Percentiles rank a stretch among this genome's conserved stretches.
Conservation (phyloP, 176 grass and related monocot species). For the Eremochloa ophiuroides region DNA sequence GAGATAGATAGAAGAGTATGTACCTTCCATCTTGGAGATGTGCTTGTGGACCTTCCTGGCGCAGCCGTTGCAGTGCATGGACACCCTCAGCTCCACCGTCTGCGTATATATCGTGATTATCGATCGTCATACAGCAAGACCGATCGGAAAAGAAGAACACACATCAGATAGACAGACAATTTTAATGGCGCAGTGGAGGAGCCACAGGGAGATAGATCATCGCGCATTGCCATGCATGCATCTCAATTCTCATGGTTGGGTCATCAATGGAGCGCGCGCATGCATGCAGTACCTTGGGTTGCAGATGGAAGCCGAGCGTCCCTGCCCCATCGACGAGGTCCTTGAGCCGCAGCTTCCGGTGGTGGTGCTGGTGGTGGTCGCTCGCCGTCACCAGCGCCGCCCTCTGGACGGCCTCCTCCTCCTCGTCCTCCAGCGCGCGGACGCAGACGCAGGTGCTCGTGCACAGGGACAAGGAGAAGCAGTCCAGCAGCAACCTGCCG, state of each 20-base stretch:
- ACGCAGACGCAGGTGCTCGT: slow-evolving; percentile 20
- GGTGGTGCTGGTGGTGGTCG: not conserved
- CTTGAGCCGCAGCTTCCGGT: slow-evolving; percentile 39
- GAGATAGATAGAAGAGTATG: no score
- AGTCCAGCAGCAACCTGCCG: slow-evolving; percentile 31
- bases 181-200: no score
- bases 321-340: slow-evolving; percentile 46
- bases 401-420: slow-evolving; percentile 29
- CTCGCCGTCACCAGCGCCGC: slow-evolving; percentile 25
- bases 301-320: slow-evolving; percentile 81
- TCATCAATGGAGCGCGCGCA: no score
- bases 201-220: no score
- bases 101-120: no score
- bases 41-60: slow-evolving; percentile 92
- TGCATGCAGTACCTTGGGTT: slow-evolving; percentile 59
- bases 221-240: no score
- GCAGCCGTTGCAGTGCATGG: slow-evolving; percentile 93
- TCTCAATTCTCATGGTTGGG: no score
- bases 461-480: slow-evolving; percentile 33
- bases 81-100: slow-evolving; percentile 93
- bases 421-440: slow-evolving; percentile 4
- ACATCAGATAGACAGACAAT: no score
- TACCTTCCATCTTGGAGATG: slow-evolving; percentile 98
- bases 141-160: no score
- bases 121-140: no score